Percentiles rank a stretch among this genome's conserved stretches.
phyloP scores from a whole-genome alignment of 192 early-diverging fungal species.

The Coemansia sp. region DNA sequence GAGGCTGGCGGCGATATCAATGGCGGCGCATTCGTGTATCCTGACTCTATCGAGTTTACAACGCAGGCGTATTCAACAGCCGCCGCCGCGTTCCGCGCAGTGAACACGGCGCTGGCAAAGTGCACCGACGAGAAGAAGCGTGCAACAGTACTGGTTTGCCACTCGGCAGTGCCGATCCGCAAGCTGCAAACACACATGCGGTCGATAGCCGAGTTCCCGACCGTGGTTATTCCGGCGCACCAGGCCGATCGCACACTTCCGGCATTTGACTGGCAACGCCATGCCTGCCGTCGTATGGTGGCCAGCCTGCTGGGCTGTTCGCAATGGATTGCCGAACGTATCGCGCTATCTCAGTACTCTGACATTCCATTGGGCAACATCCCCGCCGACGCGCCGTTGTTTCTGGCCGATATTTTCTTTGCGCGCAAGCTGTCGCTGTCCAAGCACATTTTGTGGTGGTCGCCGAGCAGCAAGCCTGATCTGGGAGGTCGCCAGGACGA shows the following conservation, averaged over 20 bases:
- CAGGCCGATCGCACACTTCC: conserved; percentile 72
- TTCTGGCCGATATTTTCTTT: conserved; percentile 81
- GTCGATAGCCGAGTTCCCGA: conserved; percentile 68
- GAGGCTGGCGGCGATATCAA: conserved; percentile 10
- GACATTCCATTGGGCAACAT: conserved; percentile 93
- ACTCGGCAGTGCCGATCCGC: conserved; percentile 61
- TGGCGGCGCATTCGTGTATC: conserved; percentile 49
- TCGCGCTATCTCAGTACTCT: conserved; percentile 75
- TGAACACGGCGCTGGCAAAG: conserved; percentile 62
- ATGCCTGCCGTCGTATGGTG: conserved; percentile 70
- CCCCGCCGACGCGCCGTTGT: conserved; percentile 73
- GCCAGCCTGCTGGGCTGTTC: conserved; percentile 72
- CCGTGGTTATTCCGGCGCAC: conserved; percentile 67
- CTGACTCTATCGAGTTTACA: conserved; percentile 27
- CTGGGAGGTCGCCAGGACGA: conserved; percentile 73
- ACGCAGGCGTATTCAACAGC: conserved; percentile 27
- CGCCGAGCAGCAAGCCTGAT: conserved; percentile 74
- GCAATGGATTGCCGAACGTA: conserved; percentile 70
- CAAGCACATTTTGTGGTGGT: conserved; percentile 92
- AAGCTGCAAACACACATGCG: conserved; percentile 54
- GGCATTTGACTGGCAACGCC: conserved; percentile 82
- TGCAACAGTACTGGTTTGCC: conserved; percentile 72
- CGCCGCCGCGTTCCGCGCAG: conserved; percentile 38
- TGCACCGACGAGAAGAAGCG: conserved; percentile 63
- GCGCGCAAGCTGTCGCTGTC: conserved; percentile 74